Evolutionary conservation across 1,284 basidiomycete genomes (phyloP).

Genomic region (Porogramme epimiltina): DNA sequence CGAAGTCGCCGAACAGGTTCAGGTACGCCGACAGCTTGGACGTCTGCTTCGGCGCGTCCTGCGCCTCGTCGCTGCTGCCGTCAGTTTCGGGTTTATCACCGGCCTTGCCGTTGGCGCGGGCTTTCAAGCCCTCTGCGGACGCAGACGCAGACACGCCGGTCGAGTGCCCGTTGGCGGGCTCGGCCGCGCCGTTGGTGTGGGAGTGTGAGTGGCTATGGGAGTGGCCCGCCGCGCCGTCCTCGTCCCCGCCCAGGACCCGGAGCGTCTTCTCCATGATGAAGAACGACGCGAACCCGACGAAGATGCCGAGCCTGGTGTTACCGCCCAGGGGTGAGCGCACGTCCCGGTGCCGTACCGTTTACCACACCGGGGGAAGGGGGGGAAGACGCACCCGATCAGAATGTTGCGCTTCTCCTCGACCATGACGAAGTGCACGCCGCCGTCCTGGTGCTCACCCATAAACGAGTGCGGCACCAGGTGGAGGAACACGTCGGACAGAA

Average conservation of each 20-base stretch:
- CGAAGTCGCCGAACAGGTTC: constrained; percentile 90
- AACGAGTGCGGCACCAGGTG: constrained; percentile 89
- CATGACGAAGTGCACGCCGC: constrained; percentile 71
- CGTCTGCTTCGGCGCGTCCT: constrained; percentile 46
- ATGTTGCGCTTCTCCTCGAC: constrained; percentile 91
- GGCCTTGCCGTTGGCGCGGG: constrained; percentile 16
- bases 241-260: constrained; percentile 73
- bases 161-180: constrained; percentile 26
- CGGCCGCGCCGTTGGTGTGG: constrained; percentile 32
- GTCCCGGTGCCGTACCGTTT: no score
- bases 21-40: constrained; percentile 87
- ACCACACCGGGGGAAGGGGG: no score
- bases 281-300: constrained; percentile 83
- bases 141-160: constrained; percentile 36
- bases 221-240: constrained; percentile 42
- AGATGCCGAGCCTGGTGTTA: constrained; percentile 67
- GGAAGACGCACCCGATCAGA: constrained; percentile 66
- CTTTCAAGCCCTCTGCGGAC: constrained; percentile 34
- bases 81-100: constrained; percentile 18
- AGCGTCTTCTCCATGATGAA: constrained; percentile 91
- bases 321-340: no score
- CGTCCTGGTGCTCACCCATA: constrained; percentile 81
- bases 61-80: constrained; percentile 22
- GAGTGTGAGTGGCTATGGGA: constrained; percentile 61
- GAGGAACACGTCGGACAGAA: constrained; percentile 88